Percentiles rank a stretch among this genome's conserved stretches.
Conservation (phyloP, 2,329 filamentous ascomycete genomes). For the Pyrenophora teres region DNA sequence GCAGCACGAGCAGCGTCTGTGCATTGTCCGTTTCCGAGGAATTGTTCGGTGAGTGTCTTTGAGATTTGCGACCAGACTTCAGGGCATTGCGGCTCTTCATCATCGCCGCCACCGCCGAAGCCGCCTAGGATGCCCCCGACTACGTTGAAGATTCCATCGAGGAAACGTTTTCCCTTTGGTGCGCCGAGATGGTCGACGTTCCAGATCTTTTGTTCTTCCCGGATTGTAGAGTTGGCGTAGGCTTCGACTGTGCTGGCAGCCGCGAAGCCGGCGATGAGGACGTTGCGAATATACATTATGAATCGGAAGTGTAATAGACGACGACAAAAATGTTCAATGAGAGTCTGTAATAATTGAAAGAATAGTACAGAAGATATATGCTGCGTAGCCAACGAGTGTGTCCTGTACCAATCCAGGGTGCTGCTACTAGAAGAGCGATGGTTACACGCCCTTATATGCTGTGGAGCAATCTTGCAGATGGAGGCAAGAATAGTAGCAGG, state of each 20-base stretch:
- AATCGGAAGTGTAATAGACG: not conserved
- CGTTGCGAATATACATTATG: slow-evolving; percentile 44
- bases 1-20: slow-evolving; percentile 44
- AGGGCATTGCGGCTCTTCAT: slow-evolving; percentile 28
- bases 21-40: slow-evolving; percentile 41
- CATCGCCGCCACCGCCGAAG: slow-evolving; percentile 1
- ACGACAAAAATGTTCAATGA: slow-evolving; percentile 12
- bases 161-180: slow-evolving; percentile 20
- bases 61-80: slow-evolving; percentile 42
- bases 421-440: slow-evolving; percentile 8
- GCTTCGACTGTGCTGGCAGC: slow-evolving; percentile 34
- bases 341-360: slow-evolving; percentile 1
- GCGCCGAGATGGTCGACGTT: slow-evolving; percentile 2
- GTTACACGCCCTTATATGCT: slow-evolving; percentile 28
- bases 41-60: slow-evolving; percentile 38
- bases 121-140: slow-evolving; percentile 9
- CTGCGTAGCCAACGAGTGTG: slow-evolving; percentile 16
- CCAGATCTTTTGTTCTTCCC: slow-evolving; percentile 18
- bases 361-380: not conserved
- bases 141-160: slow-evolving; percentile 15
- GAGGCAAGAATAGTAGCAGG: slow-evolving; percentile 21
- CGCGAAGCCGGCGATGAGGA: slow-evolving; percentile 32
- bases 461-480: slow-evolving; percentile 3
- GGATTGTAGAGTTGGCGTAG: slow-evolving; percentile 26
- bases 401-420: slow-evolving; percentile 13